Evolutionary conservation across 2,329 filamentous ascomycete genomes (phyloP).

Genomic region (Monosporascus sp.): DNA sequence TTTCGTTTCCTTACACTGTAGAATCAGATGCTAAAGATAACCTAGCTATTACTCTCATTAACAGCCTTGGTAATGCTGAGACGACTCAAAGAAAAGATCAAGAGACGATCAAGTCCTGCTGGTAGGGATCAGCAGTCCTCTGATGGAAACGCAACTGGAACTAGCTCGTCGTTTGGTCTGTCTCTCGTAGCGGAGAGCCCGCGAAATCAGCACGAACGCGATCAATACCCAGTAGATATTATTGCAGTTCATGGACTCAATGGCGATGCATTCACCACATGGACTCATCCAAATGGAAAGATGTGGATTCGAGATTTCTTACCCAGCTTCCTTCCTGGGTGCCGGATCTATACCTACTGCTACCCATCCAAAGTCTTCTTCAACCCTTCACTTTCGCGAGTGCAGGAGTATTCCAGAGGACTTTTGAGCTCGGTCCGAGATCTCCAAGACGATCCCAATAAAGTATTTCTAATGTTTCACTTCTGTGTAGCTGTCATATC

Average conservation of each 20-base stretch:
- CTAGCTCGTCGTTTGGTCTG: not conserved
- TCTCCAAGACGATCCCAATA: slow-evolving; percentile 5
- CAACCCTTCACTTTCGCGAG: slow-evolving; percentile 4
- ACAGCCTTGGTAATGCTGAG: not conserved
- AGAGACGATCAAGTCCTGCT: not conserved
- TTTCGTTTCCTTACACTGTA: not conserved
- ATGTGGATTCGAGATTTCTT: slow-evolving; percentile 18
- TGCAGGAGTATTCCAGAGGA: slow-evolving; percentile 11
- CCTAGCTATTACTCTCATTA: not conserved
- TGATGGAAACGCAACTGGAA: not conserved
- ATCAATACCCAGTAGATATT: slow-evolving; percentile 10
- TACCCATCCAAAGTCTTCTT: slow-evolving; percentile 14
- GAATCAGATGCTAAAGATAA: not conserved
- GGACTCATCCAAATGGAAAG: slow-evolving; percentile 10
- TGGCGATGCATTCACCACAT: slow-evolving; percentile 14
- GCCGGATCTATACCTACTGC: slow-evolving; percentile 18
- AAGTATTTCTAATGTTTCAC: not conserved
- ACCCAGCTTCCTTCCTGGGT: slow-evolving; percentile 13
- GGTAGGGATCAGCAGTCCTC: not conserved
- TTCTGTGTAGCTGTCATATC: slow-evolving; percentile 4
- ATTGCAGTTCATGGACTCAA: slow-evolving; percentile 19
- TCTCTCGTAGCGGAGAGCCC: not conserved
- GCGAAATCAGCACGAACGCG: not conserved
- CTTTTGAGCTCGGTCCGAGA: slow-evolving; percentile 10
- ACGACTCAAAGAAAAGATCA: not conserved